Evolutionary conservation across 768 basidiomycete species (phyloP), one percentile per base, ranked within the genome.

Genomic region (Naganishia vishniacii): DNA sequence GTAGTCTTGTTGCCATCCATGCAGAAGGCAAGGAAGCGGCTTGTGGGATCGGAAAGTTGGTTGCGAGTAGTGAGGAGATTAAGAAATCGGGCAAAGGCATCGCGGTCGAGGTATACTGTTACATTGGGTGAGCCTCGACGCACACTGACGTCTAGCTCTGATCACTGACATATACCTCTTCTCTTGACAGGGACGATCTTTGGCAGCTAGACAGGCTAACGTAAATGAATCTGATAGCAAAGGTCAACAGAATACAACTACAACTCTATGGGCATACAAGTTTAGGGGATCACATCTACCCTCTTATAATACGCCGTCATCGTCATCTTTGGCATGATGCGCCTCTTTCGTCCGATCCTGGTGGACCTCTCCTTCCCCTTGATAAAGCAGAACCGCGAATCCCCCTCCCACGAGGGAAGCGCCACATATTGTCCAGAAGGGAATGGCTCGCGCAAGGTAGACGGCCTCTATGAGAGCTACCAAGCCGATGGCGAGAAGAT

Each of bases 21-120:
- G 91, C 93, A n/a, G 92, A 97, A 78, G 94, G 94, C 11, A 98
- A 98, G 78, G 88, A 91, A 69, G 85, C 90, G 69, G 87, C 92
- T 0, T 86, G 88, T 34, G 94, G 86, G 0, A 82, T 98, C 60
- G 94, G 94, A 9, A 77, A 91, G 61, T 85, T 86, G 61, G 88
- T 88, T 75, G 78, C 93, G 66, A 80, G 83, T 47, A 90, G 89
- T 44, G 91, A 93, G 74, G 91, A 97, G 47, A 95, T 99, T 76
- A 84, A 85, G 78, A 83, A 80, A 73, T 80, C 92, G 48, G 97
- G 94, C 74, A 97, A 95, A 78, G 90, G 85, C 42, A 82, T 92
- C 40, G 94, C 85, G 0, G 89, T 95, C 8, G 92, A 98, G 78
- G 86, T 87, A 7, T 80, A 86, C n/a, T 73, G 70, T 65, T 73